A percentile compares a stretch with the other conserved stretches of the same genome.
Conservation (phyloP, 2,329 filamentous ascomycete species). For the Scorias spongiosa region DNA sequence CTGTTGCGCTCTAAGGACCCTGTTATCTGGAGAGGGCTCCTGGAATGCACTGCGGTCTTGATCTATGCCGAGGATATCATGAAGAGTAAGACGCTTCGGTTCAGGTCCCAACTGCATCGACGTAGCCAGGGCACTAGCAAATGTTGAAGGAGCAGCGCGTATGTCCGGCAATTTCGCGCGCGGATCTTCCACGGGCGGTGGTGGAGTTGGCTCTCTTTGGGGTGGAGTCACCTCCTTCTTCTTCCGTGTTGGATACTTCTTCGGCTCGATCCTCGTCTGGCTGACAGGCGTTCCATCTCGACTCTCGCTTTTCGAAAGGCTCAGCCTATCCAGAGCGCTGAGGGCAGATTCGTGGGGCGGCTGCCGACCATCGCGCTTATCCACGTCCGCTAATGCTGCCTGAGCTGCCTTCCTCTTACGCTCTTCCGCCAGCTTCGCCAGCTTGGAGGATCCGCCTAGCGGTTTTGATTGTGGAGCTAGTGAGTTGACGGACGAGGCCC, state of each 20-base stretch:
- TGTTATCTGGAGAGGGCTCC: conserved; percentile 19
- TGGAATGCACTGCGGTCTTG: conserved; percentile 11
- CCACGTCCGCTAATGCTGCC: conserved; percentile 2
- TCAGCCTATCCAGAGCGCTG: conserved; percentile 30
- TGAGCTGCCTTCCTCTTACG: conserved; percentile 64
- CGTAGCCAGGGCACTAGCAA: conserved; percentile 14
- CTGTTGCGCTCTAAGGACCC: conserved; percentile 14
- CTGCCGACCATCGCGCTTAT: neutral
- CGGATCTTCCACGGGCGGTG: conserved; percentile 9
- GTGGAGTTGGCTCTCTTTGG: conserved; percentile 14
- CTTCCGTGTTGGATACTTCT: conserved; percentile 14
- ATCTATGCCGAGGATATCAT: conserved; percentile 13
- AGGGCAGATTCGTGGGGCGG: conserved; percentile 16
- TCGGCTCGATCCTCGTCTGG: neutral
- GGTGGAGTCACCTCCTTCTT: conserved; percentile 16
- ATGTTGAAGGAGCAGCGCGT: conserved; percentile 15
- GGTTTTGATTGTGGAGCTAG: conserved; percentile 48
- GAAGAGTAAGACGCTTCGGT: conserved; percentile 6
- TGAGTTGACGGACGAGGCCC: conserved; percentile 44
- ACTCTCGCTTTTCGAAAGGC: conserved; percentile 13
- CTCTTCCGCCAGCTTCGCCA: conserved; percentile 77
- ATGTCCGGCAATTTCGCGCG: conserved; percentile 14
- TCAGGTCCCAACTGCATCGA: neutral
- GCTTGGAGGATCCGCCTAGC: conserved; percentile 74
- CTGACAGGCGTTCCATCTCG: neutral